Conservation (phyloP, 2,329 filamentous ascomycete genomes). For the Paramyrothecium sp. region DNA sequence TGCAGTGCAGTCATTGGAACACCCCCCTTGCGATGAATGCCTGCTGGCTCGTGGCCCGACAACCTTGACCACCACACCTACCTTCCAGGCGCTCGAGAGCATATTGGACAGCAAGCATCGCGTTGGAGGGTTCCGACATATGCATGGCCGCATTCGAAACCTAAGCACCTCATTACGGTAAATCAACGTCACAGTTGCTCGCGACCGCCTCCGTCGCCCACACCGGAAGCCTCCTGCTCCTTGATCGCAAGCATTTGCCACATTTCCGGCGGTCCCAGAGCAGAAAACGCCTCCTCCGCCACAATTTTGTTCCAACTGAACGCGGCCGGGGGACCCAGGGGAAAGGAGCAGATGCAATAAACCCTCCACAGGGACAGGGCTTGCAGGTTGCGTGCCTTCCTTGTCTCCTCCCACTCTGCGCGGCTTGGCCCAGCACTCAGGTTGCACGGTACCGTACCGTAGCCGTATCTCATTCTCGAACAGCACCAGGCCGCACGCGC, state of each 20-base stretch:
- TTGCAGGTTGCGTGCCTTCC: neutral
- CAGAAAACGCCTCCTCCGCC: neutral
- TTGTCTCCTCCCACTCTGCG: neutral
- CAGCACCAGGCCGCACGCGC: too few relatives aligned
- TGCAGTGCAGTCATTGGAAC: neutral
- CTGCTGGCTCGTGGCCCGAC: too few relatives aligned
- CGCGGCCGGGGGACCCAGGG: neutral
- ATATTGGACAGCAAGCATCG: neutral
- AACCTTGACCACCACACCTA: too few relatives aligned
- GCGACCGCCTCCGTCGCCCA: too few relatives aligned
- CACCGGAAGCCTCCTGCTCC: too few relatives aligned
- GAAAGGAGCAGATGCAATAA: neutral
- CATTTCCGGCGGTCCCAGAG: neutral
- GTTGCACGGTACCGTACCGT: neutral
- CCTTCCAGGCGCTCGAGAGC: too few relatives aligned
- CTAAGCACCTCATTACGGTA: too few relatives aligned
- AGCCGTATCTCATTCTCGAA: too few relatives aligned
- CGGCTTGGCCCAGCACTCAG: neutral
- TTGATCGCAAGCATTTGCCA: neutral
- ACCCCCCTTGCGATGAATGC: too few relatives aligned
- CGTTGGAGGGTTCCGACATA: neutral
- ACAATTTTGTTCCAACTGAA: neutral
- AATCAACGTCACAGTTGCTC: too few relatives aligned
- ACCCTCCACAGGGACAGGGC: neutral
- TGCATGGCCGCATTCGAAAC: neutral